Evolutionary conservation across 129 eudicot species (phyloP).

Genomic region (Sambucus nigra): DNA sequence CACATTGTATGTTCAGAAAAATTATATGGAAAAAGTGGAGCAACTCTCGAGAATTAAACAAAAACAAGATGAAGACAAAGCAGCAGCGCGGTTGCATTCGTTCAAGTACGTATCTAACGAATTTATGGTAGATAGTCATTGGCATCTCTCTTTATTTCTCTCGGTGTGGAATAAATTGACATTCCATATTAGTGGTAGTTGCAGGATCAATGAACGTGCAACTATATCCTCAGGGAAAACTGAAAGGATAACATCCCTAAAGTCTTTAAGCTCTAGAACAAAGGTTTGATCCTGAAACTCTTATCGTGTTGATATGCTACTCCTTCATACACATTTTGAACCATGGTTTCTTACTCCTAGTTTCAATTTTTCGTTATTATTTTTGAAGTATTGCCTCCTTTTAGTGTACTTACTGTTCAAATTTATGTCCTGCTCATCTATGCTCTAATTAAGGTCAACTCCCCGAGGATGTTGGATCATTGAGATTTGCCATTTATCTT

Average conservation of each 20-base stretch:
- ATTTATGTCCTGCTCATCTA: too few relatives aligned
- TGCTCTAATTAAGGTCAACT: too few relatives aligned
- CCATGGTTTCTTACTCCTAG: neutral
- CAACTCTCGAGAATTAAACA: slow-evolving; percentile 54
- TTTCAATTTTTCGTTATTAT: too few relatives aligned
- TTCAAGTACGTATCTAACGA: slow-evolving; percentile 34
- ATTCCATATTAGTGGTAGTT: slow-evolving; percentile 26
- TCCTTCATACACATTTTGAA: neutral
- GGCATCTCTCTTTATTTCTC: neutral
- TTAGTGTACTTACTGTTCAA: too few relatives aligned
- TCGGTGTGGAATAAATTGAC: neutral
- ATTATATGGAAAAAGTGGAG: slow-evolving; percentile 56
- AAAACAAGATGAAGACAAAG: slow-evolving; percentile 71
- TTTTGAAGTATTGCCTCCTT: too few relatives aligned
- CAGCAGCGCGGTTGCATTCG: slow-evolving; percentile 67
- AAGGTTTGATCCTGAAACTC: slow-evolving; percentile 31
- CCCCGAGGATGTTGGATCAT: neutral
- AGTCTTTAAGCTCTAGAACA: slow-evolving; percentile 28
- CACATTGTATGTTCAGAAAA: slow-evolving; percentile 29
- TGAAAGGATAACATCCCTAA: slow-evolving; percentile 43
- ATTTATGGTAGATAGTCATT: slow-evolving; percentile 7
- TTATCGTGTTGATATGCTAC: neutral
- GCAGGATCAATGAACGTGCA: slow-evolving; percentile 18
- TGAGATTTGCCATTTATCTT: neutral
- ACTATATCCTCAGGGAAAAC: slow-evolving; percentile 23